Conservation (phyloP, 148 eudicot genomes). For the Camellia japonica region DNA sequence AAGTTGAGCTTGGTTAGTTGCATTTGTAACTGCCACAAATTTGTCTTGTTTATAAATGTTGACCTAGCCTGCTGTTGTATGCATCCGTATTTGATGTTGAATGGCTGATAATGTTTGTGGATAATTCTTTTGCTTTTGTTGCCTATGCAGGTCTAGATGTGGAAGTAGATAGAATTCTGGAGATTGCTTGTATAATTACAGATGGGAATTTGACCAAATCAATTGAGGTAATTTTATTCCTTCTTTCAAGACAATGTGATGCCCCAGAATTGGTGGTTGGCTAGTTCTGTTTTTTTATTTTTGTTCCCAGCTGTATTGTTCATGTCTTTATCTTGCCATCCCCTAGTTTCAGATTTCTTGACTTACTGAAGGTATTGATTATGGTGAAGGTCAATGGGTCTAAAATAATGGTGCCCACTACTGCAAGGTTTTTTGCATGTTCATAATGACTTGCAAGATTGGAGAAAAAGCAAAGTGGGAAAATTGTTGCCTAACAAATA, state of each 20-base stretch:
- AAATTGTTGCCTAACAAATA: not conserved
- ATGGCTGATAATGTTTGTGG: not conserved
- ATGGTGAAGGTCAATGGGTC: not conserved
- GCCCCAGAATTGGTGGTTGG: not conserved
- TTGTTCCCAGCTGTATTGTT: not conserved
- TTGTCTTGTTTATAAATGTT: not conserved
- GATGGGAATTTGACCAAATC: slow-evolving; percentile 76
- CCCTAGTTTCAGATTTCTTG: not conserved
- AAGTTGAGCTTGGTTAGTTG: not conserved
- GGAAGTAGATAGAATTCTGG: slow-evolving; percentile 85
- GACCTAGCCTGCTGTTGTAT: not conserved
- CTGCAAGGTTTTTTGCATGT: not conserved
- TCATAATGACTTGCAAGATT: slow-evolving; percentile 1
- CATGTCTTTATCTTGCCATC: not conserved
- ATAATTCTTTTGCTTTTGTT: slow-evolving; percentile 3
- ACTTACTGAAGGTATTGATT: not conserved
- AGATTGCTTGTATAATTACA: slow-evolving; percentile 88
- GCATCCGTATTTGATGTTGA: not conserved
- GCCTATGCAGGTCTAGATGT: slow-evolving; percentile 62
- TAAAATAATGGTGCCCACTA: not conserved
- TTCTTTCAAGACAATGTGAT: not conserved
- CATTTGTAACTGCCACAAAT: not conserved
- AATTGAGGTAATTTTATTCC: slow-evolving; percentile 54
- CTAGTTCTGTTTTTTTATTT: not conserved
- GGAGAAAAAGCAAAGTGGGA: not conserved